Evolutionary conservation across 805 yeast species (phyloP).

Genomic region (Kluyveromyces dobzhanskii): DNA sequence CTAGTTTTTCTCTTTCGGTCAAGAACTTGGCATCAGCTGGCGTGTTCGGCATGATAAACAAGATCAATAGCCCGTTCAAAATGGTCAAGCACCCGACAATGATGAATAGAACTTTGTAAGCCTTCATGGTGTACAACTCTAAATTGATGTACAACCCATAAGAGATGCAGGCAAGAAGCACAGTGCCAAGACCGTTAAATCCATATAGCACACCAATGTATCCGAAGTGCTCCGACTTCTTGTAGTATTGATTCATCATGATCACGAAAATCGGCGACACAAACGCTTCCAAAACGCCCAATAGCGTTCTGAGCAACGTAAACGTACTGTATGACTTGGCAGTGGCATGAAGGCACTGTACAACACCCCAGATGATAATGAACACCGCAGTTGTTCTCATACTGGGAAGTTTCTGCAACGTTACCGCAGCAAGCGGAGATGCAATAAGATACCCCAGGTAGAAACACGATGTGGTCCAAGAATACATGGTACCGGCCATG

Average conservation of each 20-base stretch:
- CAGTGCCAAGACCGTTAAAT: constrained; percentile 38
- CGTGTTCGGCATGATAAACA: constrained; percentile 45
- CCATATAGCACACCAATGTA: constrained; percentile 39
- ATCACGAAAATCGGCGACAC: constrained; percentile 51
- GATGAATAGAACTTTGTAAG: constrained; percentile 57
- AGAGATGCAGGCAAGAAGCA: constrained; percentile 45
- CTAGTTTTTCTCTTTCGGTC: constrained; percentile 35
- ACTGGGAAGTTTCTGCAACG: constrained; percentile 42
- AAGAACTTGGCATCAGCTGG: constrained; percentile 45
- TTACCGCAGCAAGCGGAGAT: constrained; percentile 38
- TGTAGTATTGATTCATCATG: constrained; percentile 53
- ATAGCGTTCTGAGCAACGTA: constrained; percentile 38
- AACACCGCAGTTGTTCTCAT: constrained; percentile 41
- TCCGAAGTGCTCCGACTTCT: constrained; percentile 36
- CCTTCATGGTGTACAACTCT: constrained; percentile 33
- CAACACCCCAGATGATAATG: constrained; percentile 54
- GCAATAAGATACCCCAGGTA: constrained; percentile 51
- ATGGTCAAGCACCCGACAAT: constrained; percentile 54
- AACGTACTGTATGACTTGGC: constrained; percentile 37
- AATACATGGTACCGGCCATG: constrained; percentile 37
- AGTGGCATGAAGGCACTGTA: constrained; percentile 45
- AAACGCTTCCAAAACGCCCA: constrained; percentile 46
- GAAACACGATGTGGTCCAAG: constrained; percentile 54
- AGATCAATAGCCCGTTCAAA: constrained; percentile 39
- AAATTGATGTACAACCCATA: constrained; percentile 40